phyloP scores from a whole-genome alignment of 1,284 basidiomycete genomes.

The Puccinia horiana region DNA sequence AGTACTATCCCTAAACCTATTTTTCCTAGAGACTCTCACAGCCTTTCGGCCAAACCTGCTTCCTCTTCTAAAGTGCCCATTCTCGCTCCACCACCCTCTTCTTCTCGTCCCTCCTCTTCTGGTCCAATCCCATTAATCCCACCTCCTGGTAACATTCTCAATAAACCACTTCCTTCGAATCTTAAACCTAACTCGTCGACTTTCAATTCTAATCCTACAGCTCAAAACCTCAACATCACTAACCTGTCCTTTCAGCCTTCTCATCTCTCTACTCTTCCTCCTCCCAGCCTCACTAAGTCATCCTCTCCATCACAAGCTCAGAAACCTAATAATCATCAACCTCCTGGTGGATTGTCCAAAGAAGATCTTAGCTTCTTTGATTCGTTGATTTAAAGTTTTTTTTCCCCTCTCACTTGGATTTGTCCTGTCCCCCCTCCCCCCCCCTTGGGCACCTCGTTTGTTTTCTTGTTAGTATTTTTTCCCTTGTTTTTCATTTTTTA shows the following conservation, averaged over 20 bases:
- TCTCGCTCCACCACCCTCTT: constrained; percentile 10
- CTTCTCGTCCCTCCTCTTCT: neutral
- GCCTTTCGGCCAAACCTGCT: neutral
- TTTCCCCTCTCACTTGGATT: neutral
- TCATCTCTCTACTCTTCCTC: neutral
- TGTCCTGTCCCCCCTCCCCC: too few species aligned
- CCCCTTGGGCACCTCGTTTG: too few species aligned
- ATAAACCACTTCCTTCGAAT: neutral
- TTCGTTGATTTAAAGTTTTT: constrained; percentile 32
- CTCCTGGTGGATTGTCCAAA: constrained; percentile 28
- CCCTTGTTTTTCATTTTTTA: too few species aligned
- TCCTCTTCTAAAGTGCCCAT: constrained; percentile 11
- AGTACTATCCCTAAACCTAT: neutral
- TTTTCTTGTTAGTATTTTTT: too few species aligned
- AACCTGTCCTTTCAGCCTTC: neutral
- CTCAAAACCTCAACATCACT: neutral
- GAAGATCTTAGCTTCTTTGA: constrained; percentile 47
- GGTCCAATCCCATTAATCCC: constrained; percentile 20
- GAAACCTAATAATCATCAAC: neutral
- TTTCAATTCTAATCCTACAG: neutral
- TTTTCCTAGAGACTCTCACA: neutral
- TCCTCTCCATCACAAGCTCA: neutral
- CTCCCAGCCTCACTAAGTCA: neutral
- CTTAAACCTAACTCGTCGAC: neutral
- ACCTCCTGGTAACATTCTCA: neutral